Percentiles rank a stretch among this genome's conserved stretches.
These are phyloP conservation scores for Botryotinia globosa DNA, from an alignment of 2,329 filamentous ascomycete species.

Conservation along the genomic window DNA sequence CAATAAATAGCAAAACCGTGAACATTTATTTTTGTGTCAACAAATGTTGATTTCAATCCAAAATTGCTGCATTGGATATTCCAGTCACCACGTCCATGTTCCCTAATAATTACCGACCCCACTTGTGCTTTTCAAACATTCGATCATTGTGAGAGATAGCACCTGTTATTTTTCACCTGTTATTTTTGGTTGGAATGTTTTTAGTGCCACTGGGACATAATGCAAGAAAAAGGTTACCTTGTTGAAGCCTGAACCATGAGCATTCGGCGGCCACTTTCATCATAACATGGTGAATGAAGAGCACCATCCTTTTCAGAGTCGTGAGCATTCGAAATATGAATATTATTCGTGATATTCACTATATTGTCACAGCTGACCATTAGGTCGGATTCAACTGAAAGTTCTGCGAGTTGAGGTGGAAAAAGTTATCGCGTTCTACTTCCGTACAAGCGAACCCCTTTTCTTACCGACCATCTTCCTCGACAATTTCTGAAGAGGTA, in stretches of 20 bases:
- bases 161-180: not conserved
- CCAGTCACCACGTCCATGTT: not conserved
- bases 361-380: not conserved
- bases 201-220: not conserved
- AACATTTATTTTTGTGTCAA: not conserved
- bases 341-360: not conserved
- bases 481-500: not conserved
- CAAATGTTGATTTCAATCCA: not conserved
- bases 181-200: not conserved
- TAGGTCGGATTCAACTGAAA: not conserved
- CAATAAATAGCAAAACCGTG: not conserved
- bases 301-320: not conserved
- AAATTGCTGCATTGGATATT: not conserved
- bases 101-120: too few species aligned
- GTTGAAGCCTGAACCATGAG: not conserved
- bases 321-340: not conserved
- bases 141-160: not conserved
- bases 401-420: not conserved
- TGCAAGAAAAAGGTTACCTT: not conserved
- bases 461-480: slow-evolving; percentile 6
- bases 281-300: not conserved
- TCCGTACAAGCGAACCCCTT: slow-evolving; percentile 16
- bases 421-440: not conserved
- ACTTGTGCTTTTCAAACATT: not conserved
- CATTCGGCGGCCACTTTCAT: not conserved